phyloP scores from a whole-genome alignment of 495 filamentous ascomycete species.

The Penicillium subrubescens region DNA sequence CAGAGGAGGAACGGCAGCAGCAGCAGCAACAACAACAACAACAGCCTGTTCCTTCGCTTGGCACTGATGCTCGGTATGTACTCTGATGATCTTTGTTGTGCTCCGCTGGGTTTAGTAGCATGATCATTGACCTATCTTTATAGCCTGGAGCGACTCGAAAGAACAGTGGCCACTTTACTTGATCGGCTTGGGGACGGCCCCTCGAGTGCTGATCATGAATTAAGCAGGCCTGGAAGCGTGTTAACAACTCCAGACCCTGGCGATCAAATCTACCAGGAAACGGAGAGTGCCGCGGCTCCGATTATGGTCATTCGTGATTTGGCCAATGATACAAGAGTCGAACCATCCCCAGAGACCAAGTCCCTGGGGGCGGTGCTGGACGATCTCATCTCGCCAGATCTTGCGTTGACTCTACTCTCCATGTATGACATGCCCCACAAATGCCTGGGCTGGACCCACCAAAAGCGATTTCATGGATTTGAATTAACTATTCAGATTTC shows the following conservation, averaged over 20 bases:
- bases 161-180: constrained; percentile 34
- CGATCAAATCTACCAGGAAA: constrained; percentile 15
- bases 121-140: constrained; percentile 11
- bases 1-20: constrained; percentile 4
- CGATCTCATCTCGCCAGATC: constrained; percentile 25
- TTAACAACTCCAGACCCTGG: constrained; percentile 18
- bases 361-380: constrained; percentile 19
- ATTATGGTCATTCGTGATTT: constrained; percentile 40
- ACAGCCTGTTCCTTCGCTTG: constrained; percentile 1
- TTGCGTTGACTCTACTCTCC: constrained; percentile 24
- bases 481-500: constrained; percentile 14
- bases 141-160: constrained; percentile 41
- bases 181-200: constrained; percentile 36
- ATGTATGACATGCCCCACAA: constrained; percentile 23
- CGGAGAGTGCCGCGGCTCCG: constrained; percentile 33
- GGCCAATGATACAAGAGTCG: constrained; percentile 32
- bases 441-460: background rate
- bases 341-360: constrained; percentile 26
- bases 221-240: constrained; percentile 11
- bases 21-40: background rate
- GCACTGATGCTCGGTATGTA: constrained; percentile 27
- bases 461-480: background rate
- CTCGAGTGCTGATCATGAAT: constrained; percentile 13
- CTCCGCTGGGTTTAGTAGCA: no score
- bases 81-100: background rate